Base-by-base conservation (phyloP, 805 yeast species). In the Candida michaelii region DNA sequence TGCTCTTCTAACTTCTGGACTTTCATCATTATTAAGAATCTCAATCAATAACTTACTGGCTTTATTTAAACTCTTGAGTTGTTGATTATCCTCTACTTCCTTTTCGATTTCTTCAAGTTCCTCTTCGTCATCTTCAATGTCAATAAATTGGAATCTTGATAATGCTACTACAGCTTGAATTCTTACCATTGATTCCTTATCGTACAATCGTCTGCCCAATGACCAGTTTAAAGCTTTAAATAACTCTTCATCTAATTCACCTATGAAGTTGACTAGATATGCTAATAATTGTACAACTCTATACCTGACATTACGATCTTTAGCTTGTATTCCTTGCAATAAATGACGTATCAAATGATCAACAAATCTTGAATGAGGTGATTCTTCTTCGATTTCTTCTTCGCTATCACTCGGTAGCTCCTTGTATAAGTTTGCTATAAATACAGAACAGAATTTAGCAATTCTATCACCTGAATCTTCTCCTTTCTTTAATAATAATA, bases 1-100 rank as follows among this genome's bases (percentile, higher is more conserved):
- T 0, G 95, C 89, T 46, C 96, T 73, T 50, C 98, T 74, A 1
- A 90, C 96, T 48, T 93, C 98, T 0, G 96, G 82, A 53, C 84
- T 83, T 2, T 87, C 77, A 62, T 91, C 99, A 55, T 83, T 78
- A 53, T 80, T 27, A 32, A 49, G 29, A 3, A 47, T 47, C 9
- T 40, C 45, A 13, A 49, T 32, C 34, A 53, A 40, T n/a, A 44
- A 16, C 21, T 44, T 43, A n/a, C 54, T 53, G 10, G 61, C 56
- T 18, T 45, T 47, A 25, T 49, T 52, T 11, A 49, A 13, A 7
- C 14, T 24, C 13, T 12, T 13, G 13, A 24, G 27, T 40, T 21
- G 41, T 14, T 17, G 15, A 25, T 41, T 37, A n/a, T 49, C 48
- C 25, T 69, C 59, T 24, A 68, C 55, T 4, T 34, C 31, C 25